These are phyloP conservation scores for Lachancea quebecensis DNA, from an alignment of 805 yeast species.

Conservation along the genomic window DNA sequence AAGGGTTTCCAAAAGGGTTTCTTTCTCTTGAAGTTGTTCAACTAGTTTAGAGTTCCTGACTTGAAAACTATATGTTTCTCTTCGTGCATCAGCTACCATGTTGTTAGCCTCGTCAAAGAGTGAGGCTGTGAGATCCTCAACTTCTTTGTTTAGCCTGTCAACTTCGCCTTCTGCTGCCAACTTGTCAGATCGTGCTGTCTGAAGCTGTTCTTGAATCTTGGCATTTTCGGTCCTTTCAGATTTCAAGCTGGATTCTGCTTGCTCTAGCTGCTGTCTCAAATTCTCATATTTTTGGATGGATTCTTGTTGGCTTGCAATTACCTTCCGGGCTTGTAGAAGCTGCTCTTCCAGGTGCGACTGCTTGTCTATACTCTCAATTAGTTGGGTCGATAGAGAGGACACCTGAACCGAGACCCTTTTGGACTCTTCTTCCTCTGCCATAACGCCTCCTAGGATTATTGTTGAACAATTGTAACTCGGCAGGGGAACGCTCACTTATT, in stretches of 20 bases:
- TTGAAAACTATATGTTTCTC: slow-evolving; percentile 54
- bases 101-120: slow-evolving; percentile 77
- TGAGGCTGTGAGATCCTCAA: slow-evolving; percentile 72
- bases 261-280: slow-evolving; percentile 30
- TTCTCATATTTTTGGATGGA: slow-evolving; percentile 23
- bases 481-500: background rate
- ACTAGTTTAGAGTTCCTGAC: slow-evolving; percentile 50
- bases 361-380: slow-evolving; percentile 53
- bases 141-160: slow-evolving; percentile 57
- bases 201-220: slow-evolving; percentile 16
- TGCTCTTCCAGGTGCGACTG: slow-evolving; percentile 50
- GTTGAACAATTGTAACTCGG: too few species aligned
- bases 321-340: slow-evolving; percentile 36
- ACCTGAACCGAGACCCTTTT: slow-evolving; percentile 48
- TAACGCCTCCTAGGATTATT: background rate
- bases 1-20: slow-evolving; percentile 54
- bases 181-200: slow-evolving; percentile 33
- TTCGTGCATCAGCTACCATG: slow-evolving; percentile 75
- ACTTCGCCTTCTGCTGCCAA: slow-evolving; percentile 53
- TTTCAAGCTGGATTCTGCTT: slow-evolving; percentile 16
- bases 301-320: slow-evolving; percentile 22
- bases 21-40: slow-evolving; percentile 58
- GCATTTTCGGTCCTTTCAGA: slow-evolving; percentile 21
- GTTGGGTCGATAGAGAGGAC: slow-evolving; percentile 48
- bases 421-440: slow-evolving; percentile 30